These are phyloP conservation scores for Aulographum hederae DNA, from an alignment of 2,329 filamentous ascomycete species.

Conservation along the genomic window DNA sequence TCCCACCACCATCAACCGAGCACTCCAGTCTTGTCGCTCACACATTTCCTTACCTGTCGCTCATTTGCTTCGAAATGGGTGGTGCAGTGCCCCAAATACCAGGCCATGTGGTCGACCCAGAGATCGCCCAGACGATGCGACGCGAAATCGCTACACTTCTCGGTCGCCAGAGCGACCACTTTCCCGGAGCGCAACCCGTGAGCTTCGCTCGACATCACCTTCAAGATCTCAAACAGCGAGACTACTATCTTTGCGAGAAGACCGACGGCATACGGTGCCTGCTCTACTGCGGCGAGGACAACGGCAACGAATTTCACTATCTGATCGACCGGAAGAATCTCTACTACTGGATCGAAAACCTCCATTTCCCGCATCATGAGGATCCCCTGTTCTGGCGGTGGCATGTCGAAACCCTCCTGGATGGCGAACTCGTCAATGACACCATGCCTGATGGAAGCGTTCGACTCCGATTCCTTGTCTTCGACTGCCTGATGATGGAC, in stretches of 20 bases:
- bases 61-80: neutral
- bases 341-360: conserved; percentile 53
- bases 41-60: no score
- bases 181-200: conserved; percentile 87
- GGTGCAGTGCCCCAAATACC: conserved; percentile 14
- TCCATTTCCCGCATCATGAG: conserved; percentile 64
- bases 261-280: conserved; percentile 91
- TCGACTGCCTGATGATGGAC: conserved; percentile 79
- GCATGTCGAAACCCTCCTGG: conserved; percentile 66
- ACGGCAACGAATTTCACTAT: conserved; percentile 55
- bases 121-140: conserved; percentile 34
- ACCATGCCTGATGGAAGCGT: conserved; percentile 45
- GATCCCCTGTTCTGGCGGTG: conserved; percentile 42
- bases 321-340: conserved; percentile 97
- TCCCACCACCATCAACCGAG: no score
- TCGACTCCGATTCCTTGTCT: conserved; percentile 73
- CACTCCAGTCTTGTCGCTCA: no score
- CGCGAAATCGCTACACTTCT: conserved; percentile 59
- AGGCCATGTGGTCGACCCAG: conserved; percentile 10
- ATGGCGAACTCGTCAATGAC: conserved; percentile 87
- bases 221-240: conserved; percentile 59
- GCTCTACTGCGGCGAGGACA: conserved; percentile 60
- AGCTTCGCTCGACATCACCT: conserved; percentile 74
- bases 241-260: conserved; percentile 98
- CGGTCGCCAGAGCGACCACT: conserved; percentile 43